Evolutionary conservation across 1,139 yeast species (phyloP).

Genomic region (Debaryomyces sp.): DNA sequence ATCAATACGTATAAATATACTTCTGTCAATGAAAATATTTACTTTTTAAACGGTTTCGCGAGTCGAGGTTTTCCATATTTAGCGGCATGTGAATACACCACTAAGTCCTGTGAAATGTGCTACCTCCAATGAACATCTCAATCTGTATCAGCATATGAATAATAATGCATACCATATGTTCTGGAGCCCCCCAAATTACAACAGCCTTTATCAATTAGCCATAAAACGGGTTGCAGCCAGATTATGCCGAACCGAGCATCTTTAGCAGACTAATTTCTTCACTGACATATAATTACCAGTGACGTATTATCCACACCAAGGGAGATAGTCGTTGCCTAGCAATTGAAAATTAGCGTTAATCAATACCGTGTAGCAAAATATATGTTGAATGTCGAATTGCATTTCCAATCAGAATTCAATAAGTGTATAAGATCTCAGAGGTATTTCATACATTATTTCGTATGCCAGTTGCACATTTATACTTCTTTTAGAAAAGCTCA

Average conservation of each 20-base stretch:
- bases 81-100: background rate
- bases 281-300: background rate
- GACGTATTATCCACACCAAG: background rate
- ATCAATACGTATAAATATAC: slow-evolving; percentile 1
- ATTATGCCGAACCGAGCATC: background rate
- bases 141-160: background rate
- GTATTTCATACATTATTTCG: too few species aligned
- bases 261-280: background rate
- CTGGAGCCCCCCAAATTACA: background rate
- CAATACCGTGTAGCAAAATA: too few species aligned
- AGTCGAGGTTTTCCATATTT: background rate
- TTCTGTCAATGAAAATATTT: background rate
- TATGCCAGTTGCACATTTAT: too few species aligned
- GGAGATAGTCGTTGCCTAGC: background rate
- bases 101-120: background rate
- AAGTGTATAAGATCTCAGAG: too few species aligned
- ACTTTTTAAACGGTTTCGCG: background rate
- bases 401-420: too few species aligned
- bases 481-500: too few species aligned
- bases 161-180: background rate
- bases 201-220: background rate
- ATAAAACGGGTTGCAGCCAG: background rate
- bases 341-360: too few species aligned
- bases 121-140: background rate
- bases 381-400: too few species aligned